These are phyloP conservation scores for Geosmithia morbida DNA, from an alignment of 2,329 filamentous ascomycete species.

Conservation along the genomic window DNA sequence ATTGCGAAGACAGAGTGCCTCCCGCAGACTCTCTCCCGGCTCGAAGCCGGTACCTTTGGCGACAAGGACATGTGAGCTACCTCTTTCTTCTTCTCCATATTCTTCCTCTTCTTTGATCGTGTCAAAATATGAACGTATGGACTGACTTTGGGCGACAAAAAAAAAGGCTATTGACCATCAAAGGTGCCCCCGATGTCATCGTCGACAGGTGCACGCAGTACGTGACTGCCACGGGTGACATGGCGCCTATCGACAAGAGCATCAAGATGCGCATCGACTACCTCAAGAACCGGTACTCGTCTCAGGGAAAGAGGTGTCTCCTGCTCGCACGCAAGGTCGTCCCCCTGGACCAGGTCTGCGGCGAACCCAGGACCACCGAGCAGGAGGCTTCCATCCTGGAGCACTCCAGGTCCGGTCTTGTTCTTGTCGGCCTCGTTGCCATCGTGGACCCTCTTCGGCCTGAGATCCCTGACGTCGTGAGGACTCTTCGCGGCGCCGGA, in stretches of 20 bases:
- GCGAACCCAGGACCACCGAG: constrained; percentile 16
- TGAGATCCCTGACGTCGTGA: constrained; percentile 54
- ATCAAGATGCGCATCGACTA: constrained; percentile 33
- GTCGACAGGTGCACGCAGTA: constrained; percentile 47
- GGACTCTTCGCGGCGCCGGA: constrained; percentile 52
- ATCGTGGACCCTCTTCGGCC: constrained; percentile 66
- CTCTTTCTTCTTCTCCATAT: constrained; percentile 7
- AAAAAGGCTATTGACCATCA: constrained; percentile 51
- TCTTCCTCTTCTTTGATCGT: too few species aligned
- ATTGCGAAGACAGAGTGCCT: constrained; percentile 18
- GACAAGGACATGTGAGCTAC: constrained; percentile 19
- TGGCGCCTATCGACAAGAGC: constrained; percentile 29
- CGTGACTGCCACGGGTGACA: constrained; percentile 38
- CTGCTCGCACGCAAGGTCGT: constrained; percentile 49
- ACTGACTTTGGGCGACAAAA: too few species aligned
- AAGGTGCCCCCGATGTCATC: constrained; percentile 64
- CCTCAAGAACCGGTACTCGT: constrained; percentile 55
- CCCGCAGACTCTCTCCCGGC: constrained; percentile 20
- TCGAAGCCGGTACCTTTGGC: constrained; percentile 18
- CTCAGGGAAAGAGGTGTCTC: constrained; percentile 52
- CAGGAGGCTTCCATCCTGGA: constrained; percentile 41
- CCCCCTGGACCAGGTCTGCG: constrained; percentile 14
- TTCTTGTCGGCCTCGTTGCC: constrained; percentile 59
- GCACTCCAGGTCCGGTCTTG: constrained; percentile 41
- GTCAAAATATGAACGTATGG: not conserved